Evolutionary conservation across 192 early-diverging fungal genomes (phyloP), one percentile per base, ranked within the genome.

Genomic region (Phlyctochytrium arcticum): DNA sequence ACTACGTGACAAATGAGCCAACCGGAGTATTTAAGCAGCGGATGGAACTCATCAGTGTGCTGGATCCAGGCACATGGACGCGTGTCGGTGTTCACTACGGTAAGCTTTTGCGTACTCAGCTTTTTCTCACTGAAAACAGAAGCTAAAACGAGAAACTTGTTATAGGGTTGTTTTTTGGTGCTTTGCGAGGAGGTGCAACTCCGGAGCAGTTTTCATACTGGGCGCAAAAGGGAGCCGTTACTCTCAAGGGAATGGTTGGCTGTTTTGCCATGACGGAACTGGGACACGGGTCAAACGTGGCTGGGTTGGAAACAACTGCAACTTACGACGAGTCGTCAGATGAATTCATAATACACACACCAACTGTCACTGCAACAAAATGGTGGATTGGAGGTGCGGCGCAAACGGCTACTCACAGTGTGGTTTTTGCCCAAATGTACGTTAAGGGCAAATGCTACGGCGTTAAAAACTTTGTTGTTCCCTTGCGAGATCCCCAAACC

Each of bases 381-480:
- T 96, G 93, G 93, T 96, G 93, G 93, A 96, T 96, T 71, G 93
- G 93, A 64, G 91, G 91, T 54, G 93, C 93, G 15, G 93, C 92
- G n/a, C 90, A 92, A 65, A 88, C 88, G 8, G 91, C 91, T 35
- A 92, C 90, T 2, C 87, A 92, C 88, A 90, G 83, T 35, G 80
- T 87, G 17, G 87, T 91, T 6, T 93, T 91, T 68, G 92, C 92
- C 10, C 90, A 92, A 75, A 82, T 94, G 31, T 73, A 89, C 29
- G 89, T 94, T 36, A 87, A 87, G 48, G 89, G 87, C 56, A 88
- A 90, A 71, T 66, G 78, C 46, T 88, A 93, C 68, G 93, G 93
- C 51, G 85, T 88, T 66, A 91, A 93, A 77, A 88, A 87, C 50
- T 96, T 96, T 68, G 78, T 96, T 5, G 92, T 96, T 29, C 93